These are phyloP conservation scores for Wickerhamomyces alni DNA, from an alignment of 805 yeast species.

Conservation along the genomic window DNA sequence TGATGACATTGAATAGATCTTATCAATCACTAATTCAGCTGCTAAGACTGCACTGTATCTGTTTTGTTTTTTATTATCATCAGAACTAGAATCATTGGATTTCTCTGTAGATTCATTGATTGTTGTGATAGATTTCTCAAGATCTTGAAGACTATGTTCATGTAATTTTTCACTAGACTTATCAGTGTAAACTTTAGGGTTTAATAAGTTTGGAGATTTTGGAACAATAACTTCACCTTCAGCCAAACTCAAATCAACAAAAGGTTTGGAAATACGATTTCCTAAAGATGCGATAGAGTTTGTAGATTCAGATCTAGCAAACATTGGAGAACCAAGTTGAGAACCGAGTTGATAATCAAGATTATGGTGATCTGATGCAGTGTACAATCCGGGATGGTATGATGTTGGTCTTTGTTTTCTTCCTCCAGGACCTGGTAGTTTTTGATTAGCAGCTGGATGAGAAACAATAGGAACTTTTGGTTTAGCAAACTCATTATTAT, in stretches of 20 bases:
- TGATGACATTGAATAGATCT: slow-evolving; percentile 18
- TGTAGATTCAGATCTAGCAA: slow-evolving; percentile 33
- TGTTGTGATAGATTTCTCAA: slow-evolving; percentile 3
- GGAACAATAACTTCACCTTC: slow-evolving; percentile 33
- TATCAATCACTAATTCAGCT: slow-evolving; percentile 23
- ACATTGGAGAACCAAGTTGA: slow-evolving; percentile 10
- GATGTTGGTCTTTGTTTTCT: slow-evolving; percentile 80
- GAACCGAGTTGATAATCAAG: background rate
- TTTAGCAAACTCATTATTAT: slow-evolving; percentile 8
- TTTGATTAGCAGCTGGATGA: slow-evolving; percentile 15
- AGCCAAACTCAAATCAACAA: slow-evolving; percentile 28
- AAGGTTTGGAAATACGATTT: slow-evolving; percentile 28
- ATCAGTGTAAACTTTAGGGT: slow-evolving; percentile 1
- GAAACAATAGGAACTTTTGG: slow-evolving; percentile 21
- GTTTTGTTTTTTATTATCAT: slow-evolving; percentile 12
- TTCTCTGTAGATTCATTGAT: slow-evolving; percentile 14
- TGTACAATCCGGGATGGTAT: slow-evolving; percentile 60
- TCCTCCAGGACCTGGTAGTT: slow-evolving; percentile 35
- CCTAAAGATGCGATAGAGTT: slow-evolving; percentile 32
- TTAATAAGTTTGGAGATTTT: slow-evolving; percentile 19
- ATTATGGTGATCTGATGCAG: slow-evolving; percentile 10
- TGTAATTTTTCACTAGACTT: slow-evolving; percentile 14
- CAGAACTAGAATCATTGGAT: slow-evolving; percentile 1
- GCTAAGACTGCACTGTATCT: slow-evolving; percentile 25
- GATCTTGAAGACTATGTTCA: slow-evolving; percentile 12